These are phyloP conservation scores for Ascoidea tarda DNA, from an alignment of 805 yeast species.

Conservation along the genomic window DNA sequence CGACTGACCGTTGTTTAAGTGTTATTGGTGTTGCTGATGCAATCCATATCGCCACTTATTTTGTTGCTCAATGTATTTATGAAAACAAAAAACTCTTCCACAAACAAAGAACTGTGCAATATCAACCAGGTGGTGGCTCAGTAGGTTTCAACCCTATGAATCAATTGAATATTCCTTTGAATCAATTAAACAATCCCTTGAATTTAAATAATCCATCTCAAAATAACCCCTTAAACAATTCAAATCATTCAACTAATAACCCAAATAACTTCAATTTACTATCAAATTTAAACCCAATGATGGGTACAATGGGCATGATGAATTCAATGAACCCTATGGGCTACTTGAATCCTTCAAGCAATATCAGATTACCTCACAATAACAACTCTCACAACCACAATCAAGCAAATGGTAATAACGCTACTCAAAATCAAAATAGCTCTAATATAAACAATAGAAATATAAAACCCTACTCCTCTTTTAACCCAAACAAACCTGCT, in stretches of 20 bases:
- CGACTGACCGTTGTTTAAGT: slow-evolving; percentile 63
- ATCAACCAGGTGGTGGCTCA: slow-evolving; percentile 31
- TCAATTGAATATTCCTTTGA: slow-evolving; percentile 1
- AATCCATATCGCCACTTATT: slow-evolving; percentile 69
- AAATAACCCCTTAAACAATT: neutral
- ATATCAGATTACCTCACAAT: neutral
- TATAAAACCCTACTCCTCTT: slow-evolving; percentile 3
- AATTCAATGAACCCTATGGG: neutral
- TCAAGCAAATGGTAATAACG: neutral
- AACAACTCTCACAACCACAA: neutral
- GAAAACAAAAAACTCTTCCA: slow-evolving; percentile 40
- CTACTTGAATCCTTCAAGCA: neutral
- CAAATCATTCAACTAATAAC: neutral
- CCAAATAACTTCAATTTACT: neutral
- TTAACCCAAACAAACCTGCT: neutral
- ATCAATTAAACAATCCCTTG: slow-evolving; percentile 9
- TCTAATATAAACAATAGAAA: slow-evolving; percentile 1
- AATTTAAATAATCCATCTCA: slow-evolving; percentile 1
- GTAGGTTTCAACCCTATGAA: slow-evolving; percentile 4
- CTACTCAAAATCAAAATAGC: neutral
- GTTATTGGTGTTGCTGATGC: slow-evolving; percentile 79
- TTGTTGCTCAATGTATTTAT: slow-evolving; percentile 51
- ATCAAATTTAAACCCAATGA: neutral
- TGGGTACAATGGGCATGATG: neutral
- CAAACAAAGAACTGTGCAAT: slow-evolving; percentile 39